These are phyloP conservation scores for Penicillium subrubescens DNA, from an alignment of 495 filamentous ascomycete species.

Conservation along the genomic window DNA sequence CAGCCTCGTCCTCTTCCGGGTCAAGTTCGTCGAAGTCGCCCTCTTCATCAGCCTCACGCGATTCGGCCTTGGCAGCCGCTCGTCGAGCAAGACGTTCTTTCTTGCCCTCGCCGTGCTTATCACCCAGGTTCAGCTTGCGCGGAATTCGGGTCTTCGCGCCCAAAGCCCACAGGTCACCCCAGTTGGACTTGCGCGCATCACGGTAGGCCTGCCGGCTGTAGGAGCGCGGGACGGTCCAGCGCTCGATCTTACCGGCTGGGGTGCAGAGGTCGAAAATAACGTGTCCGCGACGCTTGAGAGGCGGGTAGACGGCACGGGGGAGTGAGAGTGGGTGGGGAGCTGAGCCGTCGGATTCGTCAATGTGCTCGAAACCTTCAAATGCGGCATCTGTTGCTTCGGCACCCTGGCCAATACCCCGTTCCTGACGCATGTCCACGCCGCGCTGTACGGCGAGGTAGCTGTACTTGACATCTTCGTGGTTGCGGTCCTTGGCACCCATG, in stretches of 20 bases:
- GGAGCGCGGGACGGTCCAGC: conserved; percentile 86
- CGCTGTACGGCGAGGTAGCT: conserved; percentile 88
- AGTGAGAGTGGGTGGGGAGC: conserved; percentile 64
- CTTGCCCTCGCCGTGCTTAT: conserved; percentile 57
- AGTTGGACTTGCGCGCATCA: conserved; percentile 85
- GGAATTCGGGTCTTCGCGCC: conserved; percentile 82
- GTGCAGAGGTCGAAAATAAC: conserved; percentile 92
- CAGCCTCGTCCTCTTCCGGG: conserved; percentile 27
- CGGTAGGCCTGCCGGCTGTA: conserved; percentile 80
- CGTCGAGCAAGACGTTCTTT: conserved; percentile 47
- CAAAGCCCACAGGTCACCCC: conserved; percentile 96
- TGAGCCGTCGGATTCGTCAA: conserved; percentile 16
- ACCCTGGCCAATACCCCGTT: conserved; percentile 42
- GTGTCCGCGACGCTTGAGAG: conserved; percentile 85
- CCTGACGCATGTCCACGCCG: conserved; percentile 58
- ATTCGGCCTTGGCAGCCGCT: conserved; percentile 33
- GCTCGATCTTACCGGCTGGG: conserved; percentile 80
- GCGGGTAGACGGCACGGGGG: conserved; percentile 74
- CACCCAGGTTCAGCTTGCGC: conserved; percentile 62
- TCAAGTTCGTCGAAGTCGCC: conserved; percentile 19
- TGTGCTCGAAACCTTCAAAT: conserved; percentile 52
- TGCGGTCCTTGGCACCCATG: conserved; percentile 66
- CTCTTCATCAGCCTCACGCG: conserved; percentile 26
- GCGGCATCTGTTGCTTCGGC: conserved; percentile 49
- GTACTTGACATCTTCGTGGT: conserved; percentile 89